Conservation (phyloP, 2,329 filamentous ascomycete species). For the Pezicula rhizophila region DNA sequence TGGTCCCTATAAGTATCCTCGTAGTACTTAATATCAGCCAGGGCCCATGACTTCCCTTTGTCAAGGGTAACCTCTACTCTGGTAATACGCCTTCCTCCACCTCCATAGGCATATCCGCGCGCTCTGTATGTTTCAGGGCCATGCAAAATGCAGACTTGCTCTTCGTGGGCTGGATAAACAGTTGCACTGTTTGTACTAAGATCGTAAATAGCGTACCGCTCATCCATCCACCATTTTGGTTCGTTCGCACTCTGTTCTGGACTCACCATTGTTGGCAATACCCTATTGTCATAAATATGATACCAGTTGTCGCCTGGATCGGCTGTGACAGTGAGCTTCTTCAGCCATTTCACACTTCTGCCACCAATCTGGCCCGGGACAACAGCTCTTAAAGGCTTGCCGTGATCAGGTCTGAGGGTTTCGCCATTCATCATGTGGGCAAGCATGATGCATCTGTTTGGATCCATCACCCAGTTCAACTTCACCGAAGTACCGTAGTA, state of each 20-base stretch:
- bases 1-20: constrained; percentile 76
- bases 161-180: constrained; percentile 73
- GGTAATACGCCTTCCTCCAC: constrained; percentile 77
- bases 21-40: constrained; percentile 73
- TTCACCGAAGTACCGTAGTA: constrained; percentile 85
- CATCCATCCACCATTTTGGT: constrained; percentile 77
- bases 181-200: constrained; percentile 81
- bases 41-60: constrained; percentile 71
- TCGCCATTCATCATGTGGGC: constrained; percentile 91
- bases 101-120: constrained; percentile 81
- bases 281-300: constrained; percentile 88
- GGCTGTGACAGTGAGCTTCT: constrained; percentile 70
- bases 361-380: constrained; percentile 91
- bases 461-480: constrained; percentile 81
- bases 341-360: constrained; percentile 89
- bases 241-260: constrained; percentile 74
- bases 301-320: constrained; percentile 89
- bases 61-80: constrained; percentile 80
- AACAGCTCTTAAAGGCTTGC: constrained; percentile 73
- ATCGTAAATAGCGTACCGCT: constrained; percentile 89
- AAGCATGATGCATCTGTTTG: constrained; percentile 77
- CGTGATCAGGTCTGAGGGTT: constrained; percentile 73
- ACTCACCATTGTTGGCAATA: constrained; percentile 78
- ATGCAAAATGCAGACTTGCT: constrained; percentile 48
- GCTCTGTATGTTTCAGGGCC: constrained; percentile 53